phyloP scores from a whole-genome alignment of 2,329 filamentous ascomycete species.

The Xylaria sp. region DNA sequence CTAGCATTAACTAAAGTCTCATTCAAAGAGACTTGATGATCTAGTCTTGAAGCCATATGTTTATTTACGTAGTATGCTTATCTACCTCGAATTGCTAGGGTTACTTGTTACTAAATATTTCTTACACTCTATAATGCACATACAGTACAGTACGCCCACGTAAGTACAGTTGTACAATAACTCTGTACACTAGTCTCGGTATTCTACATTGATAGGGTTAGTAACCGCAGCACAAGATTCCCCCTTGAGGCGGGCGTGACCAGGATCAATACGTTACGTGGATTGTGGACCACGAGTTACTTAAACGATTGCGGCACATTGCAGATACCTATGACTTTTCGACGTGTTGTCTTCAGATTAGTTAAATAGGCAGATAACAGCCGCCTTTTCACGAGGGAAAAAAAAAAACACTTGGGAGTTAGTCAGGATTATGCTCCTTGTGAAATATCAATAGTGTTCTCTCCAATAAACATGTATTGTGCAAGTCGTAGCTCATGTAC shows the following conservation, averaged over 20 bases:
- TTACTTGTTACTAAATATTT: neutral
- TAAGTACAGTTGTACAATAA: neutral
- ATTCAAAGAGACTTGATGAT: neutral
- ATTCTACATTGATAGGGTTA: conserved; percentile 25
- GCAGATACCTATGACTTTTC: conserved; percentile 20
- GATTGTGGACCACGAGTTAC: conserved; percentile 31
- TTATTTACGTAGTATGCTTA: neutral
- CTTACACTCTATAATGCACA: neutral
- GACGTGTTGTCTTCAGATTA: conserved; percentile 2
- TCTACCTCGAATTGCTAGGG: neutral
- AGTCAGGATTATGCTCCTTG: neutral
- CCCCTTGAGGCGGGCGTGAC: conserved; percentile 36
- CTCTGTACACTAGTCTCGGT: conserved; percentile 19
- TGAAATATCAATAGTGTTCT: neutral
- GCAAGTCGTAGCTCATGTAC: conserved; percentile 8
- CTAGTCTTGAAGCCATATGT: neutral
- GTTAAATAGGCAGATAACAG: neutral
- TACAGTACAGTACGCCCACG: neutral
- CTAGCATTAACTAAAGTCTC: neutral
- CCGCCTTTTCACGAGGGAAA: neutral
- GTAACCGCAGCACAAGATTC: conserved; percentile 38
- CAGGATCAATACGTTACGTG: conserved; percentile 40
- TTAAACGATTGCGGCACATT: conserved; percentile 32
- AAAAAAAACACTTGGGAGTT: neutral
- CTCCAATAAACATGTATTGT: neutral